Evolutionary conservation across 2,329 filamentous ascomycete genomes (phyloP).

Genomic region (Xylariaceae sp.): DNA sequence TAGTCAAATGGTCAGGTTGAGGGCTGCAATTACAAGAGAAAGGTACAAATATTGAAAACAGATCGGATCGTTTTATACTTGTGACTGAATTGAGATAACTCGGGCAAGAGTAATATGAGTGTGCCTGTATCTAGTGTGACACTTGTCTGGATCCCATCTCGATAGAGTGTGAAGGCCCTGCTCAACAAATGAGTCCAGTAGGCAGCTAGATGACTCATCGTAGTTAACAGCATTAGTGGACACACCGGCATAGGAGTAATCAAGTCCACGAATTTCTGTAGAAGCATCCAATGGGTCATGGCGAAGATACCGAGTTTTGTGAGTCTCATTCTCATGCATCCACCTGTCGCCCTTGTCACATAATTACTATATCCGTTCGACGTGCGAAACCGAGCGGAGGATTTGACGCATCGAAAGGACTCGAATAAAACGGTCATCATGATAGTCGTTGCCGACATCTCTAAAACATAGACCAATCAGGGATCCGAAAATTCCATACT

Average conservation of each 20-base stretch:
- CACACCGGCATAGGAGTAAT: background rate
- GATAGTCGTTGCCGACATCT: background rate
- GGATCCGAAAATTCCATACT: slow-evolving; percentile 7
- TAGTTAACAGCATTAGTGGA: slow-evolving; percentile 1
- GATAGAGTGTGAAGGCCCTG: slow-evolving; percentile 5
- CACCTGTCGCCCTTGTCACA: slow-evolving; percentile 5
- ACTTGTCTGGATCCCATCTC: slow-evolving; percentile 13
- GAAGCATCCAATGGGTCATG: background rate
- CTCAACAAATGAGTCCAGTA: slow-evolving; percentile 11
- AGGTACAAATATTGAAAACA: background rate
- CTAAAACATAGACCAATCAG: slow-evolving; percentile 3
- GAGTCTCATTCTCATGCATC: slow-evolving; percentile 1
- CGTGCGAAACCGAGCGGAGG: background rate
- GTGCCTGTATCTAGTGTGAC: slow-evolving; percentile 8
- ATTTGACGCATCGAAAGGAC: background rate
- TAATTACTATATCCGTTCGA: background rate
- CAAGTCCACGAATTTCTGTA: background rate
- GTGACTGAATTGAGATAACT: background rate
- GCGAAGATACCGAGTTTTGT: background rate
- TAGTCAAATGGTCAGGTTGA: background rate
- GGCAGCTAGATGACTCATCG: slow-evolving; percentile 22
- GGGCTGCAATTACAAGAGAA: background rate
- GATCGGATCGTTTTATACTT: background rate
- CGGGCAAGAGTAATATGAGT: background rate
- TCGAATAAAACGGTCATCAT: background rate